Evolutionary conservation across 1,284 basidiomycete species (phyloP).

Genomic region (Takashimella tepidaria): DNA sequence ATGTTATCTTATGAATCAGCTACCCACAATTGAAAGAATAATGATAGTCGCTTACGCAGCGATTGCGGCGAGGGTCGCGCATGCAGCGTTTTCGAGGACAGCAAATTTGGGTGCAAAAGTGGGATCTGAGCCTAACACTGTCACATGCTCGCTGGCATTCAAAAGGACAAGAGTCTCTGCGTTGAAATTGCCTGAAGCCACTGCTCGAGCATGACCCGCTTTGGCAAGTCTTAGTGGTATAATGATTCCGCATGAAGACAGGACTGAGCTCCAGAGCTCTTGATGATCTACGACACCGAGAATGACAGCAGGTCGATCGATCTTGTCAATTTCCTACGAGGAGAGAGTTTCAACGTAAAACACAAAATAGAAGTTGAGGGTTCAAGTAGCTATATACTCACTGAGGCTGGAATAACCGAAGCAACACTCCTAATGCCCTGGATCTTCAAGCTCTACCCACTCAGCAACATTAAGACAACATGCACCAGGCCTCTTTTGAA

Average conservation of each 20-base stretch:
- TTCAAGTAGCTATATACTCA: too few relatives aligned
- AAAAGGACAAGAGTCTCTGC: not conserved
- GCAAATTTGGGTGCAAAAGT: not conserved
- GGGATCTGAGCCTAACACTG: not conserved
- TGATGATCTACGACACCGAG: not conserved
- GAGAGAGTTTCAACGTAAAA: too few relatives aligned
- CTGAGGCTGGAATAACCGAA: too few relatives aligned
- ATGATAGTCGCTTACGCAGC: not conserved
- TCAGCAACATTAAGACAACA: too few relatives aligned
- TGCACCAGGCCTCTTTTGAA: too few relatives aligned
- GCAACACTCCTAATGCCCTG: too few relatives aligned
- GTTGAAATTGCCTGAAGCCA: not conserved
- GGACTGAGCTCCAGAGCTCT: too few relatives aligned
- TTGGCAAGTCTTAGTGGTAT: not conserved
- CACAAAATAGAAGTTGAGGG: too few relatives aligned
- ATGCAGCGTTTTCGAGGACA: not conserved
- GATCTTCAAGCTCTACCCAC: too few relatives aligned
- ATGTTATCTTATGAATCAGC: too few relatives aligned
- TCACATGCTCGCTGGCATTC: not conserved
- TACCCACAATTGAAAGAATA: not conserved
- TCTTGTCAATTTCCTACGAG: too few relatives aligned
- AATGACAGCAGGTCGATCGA: too few relatives aligned
- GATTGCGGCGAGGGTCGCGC: not conserved
- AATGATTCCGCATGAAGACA: not conserved
- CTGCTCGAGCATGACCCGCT: not conserved